Percentiles rank a stretch among this genome's conserved stretches.
Conservation (phyloP, 2,329 filamentous ascomycete genomes). For the Nothophaeocryptopus gaeumannii region DNA sequence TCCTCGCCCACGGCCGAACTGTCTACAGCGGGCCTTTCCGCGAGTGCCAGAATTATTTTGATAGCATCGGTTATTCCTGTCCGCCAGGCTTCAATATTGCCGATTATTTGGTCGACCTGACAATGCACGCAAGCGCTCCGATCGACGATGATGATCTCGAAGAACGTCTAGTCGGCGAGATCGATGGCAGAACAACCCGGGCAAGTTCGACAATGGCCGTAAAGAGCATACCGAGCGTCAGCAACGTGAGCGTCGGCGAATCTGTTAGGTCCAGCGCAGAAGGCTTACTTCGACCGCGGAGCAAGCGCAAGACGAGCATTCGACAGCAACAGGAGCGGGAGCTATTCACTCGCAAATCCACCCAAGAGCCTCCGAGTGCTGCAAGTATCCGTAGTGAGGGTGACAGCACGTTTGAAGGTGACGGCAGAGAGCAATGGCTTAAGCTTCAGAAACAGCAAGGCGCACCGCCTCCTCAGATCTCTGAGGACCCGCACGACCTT, state of each 20-base stretch:
- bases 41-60: conserved; percentile 88
- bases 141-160: conserved; percentile 55
- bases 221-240: conserved; percentile 85
- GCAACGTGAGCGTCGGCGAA: conserved; percentile 62
- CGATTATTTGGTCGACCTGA: conserved; percentile 94
- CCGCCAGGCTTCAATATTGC: conserved; percentile 98
- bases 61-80: conserved; percentile 85
- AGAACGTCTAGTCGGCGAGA: conserved; percentile 53
- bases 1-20: conserved; percentile 81
- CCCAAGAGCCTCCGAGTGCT: conserved; percentile 46
- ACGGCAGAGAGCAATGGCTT: conserved; percentile 58
- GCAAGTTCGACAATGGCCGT: conserved; percentile 84
- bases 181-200: conserved; percentile 66
- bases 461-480: conserved; percentile 54
- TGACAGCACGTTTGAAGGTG: conserved; percentile 39
- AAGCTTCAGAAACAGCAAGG: conserved; percentile 53
- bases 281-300: conserved; percentile 59
- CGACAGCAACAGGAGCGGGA: conserved; percentile 83
- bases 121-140: conserved; percentile 81
- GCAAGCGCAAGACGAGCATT: conserved; percentile 74
- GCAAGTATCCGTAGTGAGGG: conserved; percentile 55
- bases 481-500: conserved; percentile 48
- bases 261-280: conserved; percentile 53
- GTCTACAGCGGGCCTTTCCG: conserved; percentile 92
- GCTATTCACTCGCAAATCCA: conserved; percentile 80